Conservation (phyloP, 2,329 filamentous ascomycete species). For the Microcyclospora tardicrescens region DNA sequence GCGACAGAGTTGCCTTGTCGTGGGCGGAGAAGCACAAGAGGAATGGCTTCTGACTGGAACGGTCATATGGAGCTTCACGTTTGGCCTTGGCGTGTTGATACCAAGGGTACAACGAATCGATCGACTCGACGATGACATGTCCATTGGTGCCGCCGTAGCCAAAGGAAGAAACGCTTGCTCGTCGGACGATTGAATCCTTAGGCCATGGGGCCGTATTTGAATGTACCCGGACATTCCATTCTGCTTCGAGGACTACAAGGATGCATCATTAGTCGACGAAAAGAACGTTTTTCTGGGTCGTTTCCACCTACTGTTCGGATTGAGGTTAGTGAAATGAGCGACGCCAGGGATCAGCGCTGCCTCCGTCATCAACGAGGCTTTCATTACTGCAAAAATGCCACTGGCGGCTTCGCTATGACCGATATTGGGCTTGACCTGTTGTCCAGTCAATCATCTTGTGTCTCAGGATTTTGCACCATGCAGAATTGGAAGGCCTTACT, state of each 20-base stretch:
- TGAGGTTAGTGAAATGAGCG: constrained; percentile 10
- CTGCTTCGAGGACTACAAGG: constrained; percentile 16
- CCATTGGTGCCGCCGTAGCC: constrained; percentile 47
- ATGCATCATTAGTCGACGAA: too few relatives aligned
- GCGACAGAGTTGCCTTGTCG: neutral
- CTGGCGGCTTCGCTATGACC: constrained; percentile 8
- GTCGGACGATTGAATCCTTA: neutral
- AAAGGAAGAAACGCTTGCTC: constrained; percentile 38
- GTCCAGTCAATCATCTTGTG: constrained; percentile 1
- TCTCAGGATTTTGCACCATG: too few relatives aligned
- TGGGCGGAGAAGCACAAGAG: too few relatives aligned
- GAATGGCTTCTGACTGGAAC: too few relatives aligned
- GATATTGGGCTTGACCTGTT: constrained; percentile 9
- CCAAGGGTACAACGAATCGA: too few relatives aligned
- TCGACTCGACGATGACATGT: neutral
- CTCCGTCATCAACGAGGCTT: constrained; percentile 13
- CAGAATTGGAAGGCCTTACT: too few relatives aligned
- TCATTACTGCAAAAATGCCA: constrained; percentile 6
- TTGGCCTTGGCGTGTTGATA: too few relatives aligned
- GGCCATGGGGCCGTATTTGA: constrained; percentile 18
- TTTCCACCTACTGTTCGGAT: too few relatives aligned
- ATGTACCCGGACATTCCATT: constrained; percentile 7
- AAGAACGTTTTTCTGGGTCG: too few relatives aligned
- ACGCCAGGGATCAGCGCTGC: constrained; percentile 14
- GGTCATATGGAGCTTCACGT: too few relatives aligned